Evolutionary conservation across 2,329 filamentous ascomycete species (phyloP), one percentile per base, ranked within the genome.

Genomic region (Cladobotryum protrusum): DNA sequence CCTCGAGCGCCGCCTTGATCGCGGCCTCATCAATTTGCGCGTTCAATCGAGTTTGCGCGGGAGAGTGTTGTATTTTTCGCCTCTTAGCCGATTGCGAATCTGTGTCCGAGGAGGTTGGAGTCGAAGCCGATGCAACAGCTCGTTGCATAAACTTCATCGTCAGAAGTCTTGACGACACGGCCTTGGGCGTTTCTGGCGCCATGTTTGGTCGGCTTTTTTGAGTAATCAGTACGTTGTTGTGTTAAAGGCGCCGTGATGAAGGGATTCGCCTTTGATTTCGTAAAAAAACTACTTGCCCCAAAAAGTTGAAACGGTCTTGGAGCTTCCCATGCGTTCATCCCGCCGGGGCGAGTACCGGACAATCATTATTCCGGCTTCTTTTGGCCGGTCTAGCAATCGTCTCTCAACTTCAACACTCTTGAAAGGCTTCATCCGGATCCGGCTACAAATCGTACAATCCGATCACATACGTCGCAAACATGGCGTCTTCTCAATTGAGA

Each of bases 131-230:
- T 45, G 85, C 82, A 45, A 83, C 86, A 55, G 87, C 87, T 61
- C 91, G 82, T 74, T 95, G 91, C 91, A 96, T 96, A 66, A 96
- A 96, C 74, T 95, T 95, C 90, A 96, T 96, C 35, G 87, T 91
- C 63, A 95, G 77, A 43, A 96, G 83, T 58, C 90, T 84, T 52
- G 86, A 91, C 55, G 91, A 96, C 83, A 95, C 90, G 42, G 76
- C 77, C 68, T 79, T 79, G 43, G 81, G 74, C 53, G 74, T 82
- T 63, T 75, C 70, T 53, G 76, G 69, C 58, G 76, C 68, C 67
- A 77, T 76, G n/a, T 43, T 8, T 57, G 43, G 46, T 9, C 12
- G 34, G 9, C 40, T 41, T 24, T 34, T 32, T 34, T 15, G 43
- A 32, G 3, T 29, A 29, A 29, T 9, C 11, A 29, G 24, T 9